Evolutionary conservation across 441 rosid species (phyloP), one percentile per base, ranked within the genome.

Genomic region (Viola pubescens): DNA sequence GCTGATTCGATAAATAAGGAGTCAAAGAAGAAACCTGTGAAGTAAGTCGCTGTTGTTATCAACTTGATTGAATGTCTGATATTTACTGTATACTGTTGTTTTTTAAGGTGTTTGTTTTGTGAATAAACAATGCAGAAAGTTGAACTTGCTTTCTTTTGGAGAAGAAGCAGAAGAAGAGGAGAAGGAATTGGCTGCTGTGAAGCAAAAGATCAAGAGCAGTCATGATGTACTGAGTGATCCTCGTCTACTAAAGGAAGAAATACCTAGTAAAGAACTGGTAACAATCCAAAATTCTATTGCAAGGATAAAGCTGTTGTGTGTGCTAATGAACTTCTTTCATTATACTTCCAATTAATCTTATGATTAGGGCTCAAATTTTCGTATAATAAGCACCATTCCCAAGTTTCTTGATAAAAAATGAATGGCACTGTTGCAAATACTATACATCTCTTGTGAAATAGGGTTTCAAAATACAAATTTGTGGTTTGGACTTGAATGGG

Each of bases 131-230:
- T 80, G 70, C 75, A 92, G 97, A 74, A 87, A 89, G 73, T 76
- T 89, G 74, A 89, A 81, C 74, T 65, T 92, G 77, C 95, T 92
- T 47, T 92, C 98, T 19, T 89, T 89, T 54, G 98, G 98, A 56
- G 98, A 92, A 65, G 98, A 89, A 78, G 98, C 94, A 62, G 98
- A 89, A 76, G 96, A 92, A 69, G 97, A 87, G 75, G 97, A 89
- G 74, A 92, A 82, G 67, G 88, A 86, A 73, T 66, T 92, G 56
- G 87, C 80, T 47, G 70, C 75, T 54, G 79, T 77, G 4, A 86
- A 84, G 70, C 83, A 79, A 73, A 92, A 87, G 76, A 89, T 87
- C 43, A 89, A 76, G 85, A 89, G 96, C 70, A 89, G 98, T 70
- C 97, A 92, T 65, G 97, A 92, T 60, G 98, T 89, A 57, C 74